Evolutionary conservation across 1,284 basidiomycete genomes (phyloP).

Genomic region (Irpex sp.): DNA sequence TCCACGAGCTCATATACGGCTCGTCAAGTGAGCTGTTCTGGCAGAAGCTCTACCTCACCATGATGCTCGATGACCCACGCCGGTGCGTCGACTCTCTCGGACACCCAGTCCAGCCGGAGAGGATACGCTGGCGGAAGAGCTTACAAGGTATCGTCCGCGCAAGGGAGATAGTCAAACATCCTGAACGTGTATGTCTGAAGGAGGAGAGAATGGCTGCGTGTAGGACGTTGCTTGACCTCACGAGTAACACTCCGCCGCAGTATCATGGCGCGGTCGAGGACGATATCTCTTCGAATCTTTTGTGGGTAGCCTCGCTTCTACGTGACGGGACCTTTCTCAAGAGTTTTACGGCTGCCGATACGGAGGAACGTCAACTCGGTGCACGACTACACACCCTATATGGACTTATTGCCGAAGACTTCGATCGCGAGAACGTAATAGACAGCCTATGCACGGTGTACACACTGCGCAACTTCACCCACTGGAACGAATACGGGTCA

Average conservation of each 20-base stretch:
- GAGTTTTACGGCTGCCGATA: slow-evolving; percentile 21
- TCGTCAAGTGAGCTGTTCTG: slow-evolving; percentile 47
- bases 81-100: slow-evolving; percentile 43
- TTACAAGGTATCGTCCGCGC: slow-evolving; percentile 51
- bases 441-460: slow-evolving; percentile 56
- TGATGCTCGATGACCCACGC: slow-evolving; percentile 58
- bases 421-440: slow-evolving; percentile 26
- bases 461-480: slow-evolving; percentile 49
- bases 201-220: slow-evolving; percentile 42
- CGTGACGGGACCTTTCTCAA: slow-evolving; percentile 43
- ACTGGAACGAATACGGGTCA: slow-evolving; percentile 54
- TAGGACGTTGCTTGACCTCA: slow-evolving; percentile 45
- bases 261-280: slow-evolving; percentile 25
- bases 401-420: slow-evolving; percentile 48
- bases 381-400: slow-evolving; percentile 51
- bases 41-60: slow-evolving; percentile 56
- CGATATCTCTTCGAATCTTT: slow-evolving; percentile 43
- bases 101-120: slow-evolving; percentile 17
- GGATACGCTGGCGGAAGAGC: slow-evolving; percentile 50
- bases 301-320: slow-evolving; percentile 46
- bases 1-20: slow-evolving; percentile 43
- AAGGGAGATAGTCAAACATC: slow-evolving; percentile 37
- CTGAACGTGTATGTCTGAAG: slow-evolving; percentile 27
- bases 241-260: slow-evolving; percentile 37
- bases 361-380: slow-evolving; percentile 41